Evolutionary conservation across 345 rosid genomes (phyloP), one percentile per base, ranked within the genome.

Genomic region (Eucalyptus tenuipes): DNA sequence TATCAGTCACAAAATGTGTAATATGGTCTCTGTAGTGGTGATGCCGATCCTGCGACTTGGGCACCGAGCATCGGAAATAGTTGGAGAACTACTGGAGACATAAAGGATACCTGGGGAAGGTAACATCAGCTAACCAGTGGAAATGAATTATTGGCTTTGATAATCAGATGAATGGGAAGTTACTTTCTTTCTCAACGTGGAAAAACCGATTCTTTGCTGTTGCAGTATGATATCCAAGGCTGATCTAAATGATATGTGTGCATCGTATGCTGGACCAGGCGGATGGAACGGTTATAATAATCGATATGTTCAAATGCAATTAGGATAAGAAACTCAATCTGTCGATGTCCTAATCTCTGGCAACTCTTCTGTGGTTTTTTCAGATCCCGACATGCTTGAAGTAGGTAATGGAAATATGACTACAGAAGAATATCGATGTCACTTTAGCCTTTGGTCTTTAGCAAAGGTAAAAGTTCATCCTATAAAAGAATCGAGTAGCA

Each of bases 41-140:
- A 86, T 9, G 92, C 89, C 31, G 53, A 94, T 84, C 95, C 95
- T 4, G 94, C 93, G 14, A 92, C 88, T 6, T 94, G 95, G 95
- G 95, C 93, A 8, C 45, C 87, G 13, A 37, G 66, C 20, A 44
- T 94, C 4, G 94, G 95, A 52, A 94, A 94, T 87, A 94, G 95
- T 88, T 94, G 95, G 95, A 92, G 94, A 89, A 94, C 95, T 66
- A 94, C 95, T 2, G 93, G 90, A 52, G 95, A 94, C 80, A 94
- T 94, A 47, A 20, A 68, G 6, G 93, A 94, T 90, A 64, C 80
- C 14, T 94, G 95, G 95, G 86, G 85, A 4, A 91, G 93, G 95
- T 94, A 88, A 68, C n/a, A 25, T 40, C 55, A 49, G 40, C 45
- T 75, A 75, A 75, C 20, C 42, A 7, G 47, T 37, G 47, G 81